Evolutionary conservation across 208 protist species (phyloP), one percentile per base, ranked within the genome.

Genomic region (Trypanosoma brucei): DNA sequence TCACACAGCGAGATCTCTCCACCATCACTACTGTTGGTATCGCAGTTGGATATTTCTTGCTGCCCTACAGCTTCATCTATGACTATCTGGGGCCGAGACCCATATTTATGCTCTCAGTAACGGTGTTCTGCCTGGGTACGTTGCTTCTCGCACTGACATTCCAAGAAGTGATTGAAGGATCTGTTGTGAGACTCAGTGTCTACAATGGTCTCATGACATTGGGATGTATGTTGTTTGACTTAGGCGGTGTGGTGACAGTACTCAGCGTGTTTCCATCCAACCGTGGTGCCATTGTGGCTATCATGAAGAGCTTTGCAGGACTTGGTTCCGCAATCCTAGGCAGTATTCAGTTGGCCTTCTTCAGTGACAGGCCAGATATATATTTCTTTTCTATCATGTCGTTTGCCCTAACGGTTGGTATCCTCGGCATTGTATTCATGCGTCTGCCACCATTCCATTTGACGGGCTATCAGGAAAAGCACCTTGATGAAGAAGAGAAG

Each of bases 261-360:
- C 66, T 94, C 53, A 80, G 76, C 59, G 50, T 86, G 7, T 94
- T 94, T 66, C 87, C 87, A 2, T 86, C 76, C 61, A 81, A 78
- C 45, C 75, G 83, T 3, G 87, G 87, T 5, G 82, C 81, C 9
- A 78, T 94, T 35, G 86, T 94, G 55, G 87, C 75, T 1, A 72
- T 94, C 1, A 87, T 91, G 84, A 94, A 94, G 62, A 94, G 84
- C 33, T 94, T 87, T 50, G 84, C 91, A 42, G 87, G 87, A 7
- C 66, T 94, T 2, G 87, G 87, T 31, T 86, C 84, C 6, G 83
- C 87, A 4, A 90, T 94, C 48, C 78, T 88, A 36, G 82, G 82
- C 1, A 70, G 66, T 2, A 60, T 88, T 34, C 76, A 88, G 73
- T 59, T 91, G 30, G 87, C 78, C 13, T 90, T 86, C 56, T 93